Conservation (phyloP, 1,284 basidiomycete genomes). For the Ustilago trichophora region DNA sequence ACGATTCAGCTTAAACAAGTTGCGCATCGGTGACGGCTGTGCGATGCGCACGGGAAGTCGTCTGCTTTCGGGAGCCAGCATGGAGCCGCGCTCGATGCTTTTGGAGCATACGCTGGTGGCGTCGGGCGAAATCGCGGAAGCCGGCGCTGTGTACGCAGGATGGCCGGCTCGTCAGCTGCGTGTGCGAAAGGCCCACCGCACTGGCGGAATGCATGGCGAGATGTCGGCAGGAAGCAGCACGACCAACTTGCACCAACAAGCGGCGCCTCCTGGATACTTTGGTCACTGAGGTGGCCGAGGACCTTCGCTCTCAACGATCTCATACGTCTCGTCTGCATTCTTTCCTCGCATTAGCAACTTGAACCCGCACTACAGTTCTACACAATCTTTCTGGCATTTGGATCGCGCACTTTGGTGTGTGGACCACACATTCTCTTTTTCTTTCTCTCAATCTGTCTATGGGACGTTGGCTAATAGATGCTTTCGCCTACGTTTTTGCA, state of each 20-base stretch:
- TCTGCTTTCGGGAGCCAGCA: constrained; percentile 62
- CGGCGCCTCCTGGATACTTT: constrained; percentile 46
- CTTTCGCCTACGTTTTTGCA: too few species aligned
- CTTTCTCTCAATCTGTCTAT: too few species aligned
- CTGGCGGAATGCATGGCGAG: constrained; percentile 24
- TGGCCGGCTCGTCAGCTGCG: constrained; percentile 64
- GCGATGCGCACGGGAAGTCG: constrained; percentile 64
- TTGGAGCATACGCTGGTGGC: constrained; percentile 66
- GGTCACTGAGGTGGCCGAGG: too few species aligned
- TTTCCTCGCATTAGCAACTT: too few species aligned
- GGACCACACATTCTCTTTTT: too few species aligned
- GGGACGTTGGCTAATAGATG: too few species aligned
- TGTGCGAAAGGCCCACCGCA: constrained; percentile 41
- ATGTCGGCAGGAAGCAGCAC: constrained; percentile 44
- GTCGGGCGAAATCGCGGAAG: constrained; percentile 65
- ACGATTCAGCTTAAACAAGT: constrained; percentile 64
- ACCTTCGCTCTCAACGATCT: too few species aligned
- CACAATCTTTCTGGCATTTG: too few species aligned
- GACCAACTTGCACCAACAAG: constrained; percentile 39
- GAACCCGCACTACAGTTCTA: too few species aligned
- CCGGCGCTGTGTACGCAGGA: constrained; percentile 64
- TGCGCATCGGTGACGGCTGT: constrained; percentile 63
- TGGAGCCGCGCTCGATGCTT: constrained; percentile 65
- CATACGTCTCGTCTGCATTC: too few species aligned
- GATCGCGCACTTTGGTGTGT: too few species aligned